A percentile compares a stretch with the other conserved stretches of the same genome.
phyloP scores from a whole-genome alignment of 805 yeast genomes.

The Danielia reshetovae region DNA sequence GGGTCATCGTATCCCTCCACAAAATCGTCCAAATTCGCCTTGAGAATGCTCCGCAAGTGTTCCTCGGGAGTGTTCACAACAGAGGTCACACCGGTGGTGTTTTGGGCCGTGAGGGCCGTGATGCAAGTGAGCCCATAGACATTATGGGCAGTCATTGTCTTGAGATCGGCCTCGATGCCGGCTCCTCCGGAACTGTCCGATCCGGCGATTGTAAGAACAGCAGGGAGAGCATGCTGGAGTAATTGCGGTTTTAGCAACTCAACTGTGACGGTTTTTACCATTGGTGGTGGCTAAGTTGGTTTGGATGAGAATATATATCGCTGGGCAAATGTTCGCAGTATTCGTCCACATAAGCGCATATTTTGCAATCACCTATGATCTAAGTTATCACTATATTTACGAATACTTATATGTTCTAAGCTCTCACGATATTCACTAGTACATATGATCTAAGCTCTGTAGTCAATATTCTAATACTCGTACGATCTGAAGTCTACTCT shows the following conservation, averaged over 20 bases:
- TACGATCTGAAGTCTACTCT: no score
- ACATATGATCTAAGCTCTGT: no score
- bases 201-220: constrained; percentile 51
- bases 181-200: constrained; percentile 90
- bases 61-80: constrained; percentile 40
- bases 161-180: constrained; percentile 85
- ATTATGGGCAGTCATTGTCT: constrained; percentile 69
- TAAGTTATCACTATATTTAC: no score
- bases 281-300: not conserved
- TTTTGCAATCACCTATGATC: not conserved
- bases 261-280: not conserved
- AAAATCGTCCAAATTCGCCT: constrained; percentile 57
- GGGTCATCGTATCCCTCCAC: constrained; percentile 25
- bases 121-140: constrained; percentile 77
- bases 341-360: constrained; percentile 1
- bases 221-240: constrained; percentile 9
- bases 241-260: no score
- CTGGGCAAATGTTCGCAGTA: not conserved
- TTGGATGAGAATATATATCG: no score
- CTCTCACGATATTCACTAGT: no score
- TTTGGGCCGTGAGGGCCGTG: constrained; percentile 78
- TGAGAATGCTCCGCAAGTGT: constrained; percentile 47
- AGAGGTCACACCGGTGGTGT: constrained; percentile 48
- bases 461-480: no score
- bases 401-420: no score